Conservation (phyloP, 2,329 filamentous ascomycete species). For the Thermomyces lanuginosus region DNA sequence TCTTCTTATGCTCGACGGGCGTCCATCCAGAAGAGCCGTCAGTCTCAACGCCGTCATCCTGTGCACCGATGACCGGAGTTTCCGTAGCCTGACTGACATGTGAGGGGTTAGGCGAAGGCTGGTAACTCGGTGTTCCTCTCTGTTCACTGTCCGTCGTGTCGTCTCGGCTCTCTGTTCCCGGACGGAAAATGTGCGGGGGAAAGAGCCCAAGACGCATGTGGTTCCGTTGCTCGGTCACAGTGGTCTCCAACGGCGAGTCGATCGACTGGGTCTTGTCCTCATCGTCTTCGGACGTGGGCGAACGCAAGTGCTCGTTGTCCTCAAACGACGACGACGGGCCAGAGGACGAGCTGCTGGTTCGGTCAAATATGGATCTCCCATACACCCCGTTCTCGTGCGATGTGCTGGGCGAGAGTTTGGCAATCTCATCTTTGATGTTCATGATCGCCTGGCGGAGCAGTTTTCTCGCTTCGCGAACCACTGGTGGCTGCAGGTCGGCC, state of each 20-base stretch:
- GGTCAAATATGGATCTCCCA: conserved; percentile 31
- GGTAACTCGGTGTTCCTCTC: conserved; percentile 6
- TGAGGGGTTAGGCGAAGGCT: conserved; percentile 15
- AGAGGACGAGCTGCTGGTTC: conserved; percentile 30
- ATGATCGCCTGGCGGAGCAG: conserved; percentile 18
- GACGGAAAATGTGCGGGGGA: conserved; percentile 18
- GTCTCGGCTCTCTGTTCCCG: conserved; percentile 14
- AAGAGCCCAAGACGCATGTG: conserved; percentile 17
- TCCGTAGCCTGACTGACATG: conserved; percentile 15
- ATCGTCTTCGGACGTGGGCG: conserved; percentile 18
- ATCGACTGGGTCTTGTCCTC: conserved; percentile 14
- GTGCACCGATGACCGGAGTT: conserved; percentile 8
- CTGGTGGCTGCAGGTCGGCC: conserved; percentile 6
- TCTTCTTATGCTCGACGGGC: conserved; percentile 12
- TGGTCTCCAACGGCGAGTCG: conserved; percentile 21
- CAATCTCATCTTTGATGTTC: conserved; percentile 27
- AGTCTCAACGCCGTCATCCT: conserved; percentile 10
- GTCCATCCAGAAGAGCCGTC: conserved; percentile 18
- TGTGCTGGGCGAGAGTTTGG: conserved; percentile 26
- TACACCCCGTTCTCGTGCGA: conserved; percentile 22
- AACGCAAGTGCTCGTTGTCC: conserved; percentile 16
- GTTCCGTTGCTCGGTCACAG: conserved; percentile 6
- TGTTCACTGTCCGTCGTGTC: conserved; percentile 21
- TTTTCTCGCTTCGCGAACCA: conserved; percentile 21
- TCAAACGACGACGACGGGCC: conserved; percentile 24